These are phyloP conservation scores for Bipolaris oryzae DNA, from an alignment of 2,329 filamentous ascomycete species.

Conservation along the genomic window DNA sequence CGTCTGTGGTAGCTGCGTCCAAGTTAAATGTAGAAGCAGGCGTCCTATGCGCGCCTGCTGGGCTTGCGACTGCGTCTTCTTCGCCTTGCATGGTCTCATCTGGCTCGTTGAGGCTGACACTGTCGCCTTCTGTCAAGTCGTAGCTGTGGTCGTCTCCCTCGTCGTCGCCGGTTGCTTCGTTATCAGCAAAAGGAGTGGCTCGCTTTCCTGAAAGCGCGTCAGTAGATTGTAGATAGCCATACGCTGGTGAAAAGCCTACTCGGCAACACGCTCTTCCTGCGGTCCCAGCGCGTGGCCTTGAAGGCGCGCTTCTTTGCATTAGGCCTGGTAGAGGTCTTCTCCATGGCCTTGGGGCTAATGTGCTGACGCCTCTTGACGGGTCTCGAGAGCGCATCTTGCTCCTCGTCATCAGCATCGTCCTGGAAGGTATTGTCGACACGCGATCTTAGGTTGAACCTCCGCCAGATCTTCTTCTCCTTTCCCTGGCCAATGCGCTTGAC, in stretches of 20 bases:
- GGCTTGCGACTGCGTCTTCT: not conserved
- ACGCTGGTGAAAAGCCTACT: slow-evolving; percentile 26
- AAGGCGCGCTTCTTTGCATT: slow-evolving; percentile 40
- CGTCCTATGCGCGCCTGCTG: not conserved
- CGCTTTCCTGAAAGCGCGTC: slow-evolving; percentile 37
- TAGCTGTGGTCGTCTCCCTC: slow-evolving; percentile 14
- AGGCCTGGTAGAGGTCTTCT: slow-evolving; percentile 26
- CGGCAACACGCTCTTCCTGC: slow-evolving; percentile 43
- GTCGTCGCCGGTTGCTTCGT: slow-evolving; percentile 13
- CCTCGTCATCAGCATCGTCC: slow-evolving; percentile 27
- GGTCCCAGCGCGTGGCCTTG: slow-evolving; percentile 46
- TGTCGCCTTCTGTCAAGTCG: slow-evolving; percentile 22
- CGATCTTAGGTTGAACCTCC: slow-evolving; percentile 47
- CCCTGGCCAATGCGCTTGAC: slow-evolving; percentile 47
- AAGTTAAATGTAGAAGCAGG: not conserved
- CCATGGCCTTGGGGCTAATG: slow-evolving; percentile 42
- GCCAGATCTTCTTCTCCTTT: slow-evolving; percentile 56
- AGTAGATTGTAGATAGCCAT: slow-evolving; percentile 6
- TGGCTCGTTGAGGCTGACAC: slow-evolving; percentile 17
- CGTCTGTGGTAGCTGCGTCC: not conserved
- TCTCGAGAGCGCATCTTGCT: slow-evolving; percentile 46
- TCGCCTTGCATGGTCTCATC: slow-evolving; percentile 5
- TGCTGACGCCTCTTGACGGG: slow-evolving; percentile 54
- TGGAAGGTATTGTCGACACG: slow-evolving; percentile 23
- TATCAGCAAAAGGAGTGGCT: slow-evolving; percentile 3